These are phyloP conservation scores for Camelina laxa DNA, from an alignment of 345 rosid genomes.

Conservation along the genomic window DNA sequence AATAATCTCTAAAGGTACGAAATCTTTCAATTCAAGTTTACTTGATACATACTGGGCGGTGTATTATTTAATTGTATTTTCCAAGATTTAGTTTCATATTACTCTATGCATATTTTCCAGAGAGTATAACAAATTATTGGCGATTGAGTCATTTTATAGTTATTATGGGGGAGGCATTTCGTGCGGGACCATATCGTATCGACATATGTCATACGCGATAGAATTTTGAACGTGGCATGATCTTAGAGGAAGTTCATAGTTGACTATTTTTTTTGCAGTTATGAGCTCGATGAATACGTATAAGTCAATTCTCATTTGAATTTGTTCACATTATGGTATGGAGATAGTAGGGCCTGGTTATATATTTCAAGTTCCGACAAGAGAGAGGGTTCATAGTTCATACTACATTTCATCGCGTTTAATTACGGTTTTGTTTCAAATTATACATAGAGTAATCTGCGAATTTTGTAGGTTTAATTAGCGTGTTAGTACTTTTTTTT, in stretches of 20 bases:
- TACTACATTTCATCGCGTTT: neutral
- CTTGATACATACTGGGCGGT: conserved; percentile 35
- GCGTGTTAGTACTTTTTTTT: neutral
- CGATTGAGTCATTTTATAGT: conserved; percentile 14
- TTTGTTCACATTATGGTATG: conserved; percentile 44
- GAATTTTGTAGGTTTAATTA: neutral
- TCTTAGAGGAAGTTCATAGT: conserved; percentile 33
- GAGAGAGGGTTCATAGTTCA: conserved; percentile 2
- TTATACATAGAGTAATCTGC: neutral
- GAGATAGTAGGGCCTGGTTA: conserved; percentile 23
- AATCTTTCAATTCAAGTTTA: conserved; percentile 38
- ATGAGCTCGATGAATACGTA: conserved; percentile 26
- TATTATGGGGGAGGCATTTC: conserved; percentile 35
- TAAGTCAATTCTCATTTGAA: conserved; percentile 42
- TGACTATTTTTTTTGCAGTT: conserved; percentile 35
- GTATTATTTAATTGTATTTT: conserved; percentile 20
- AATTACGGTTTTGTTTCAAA: neutral
- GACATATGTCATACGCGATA: conserved; percentile 29
- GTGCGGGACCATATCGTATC: conserved; percentile 34
- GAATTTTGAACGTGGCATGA: conserved; percentile 40
- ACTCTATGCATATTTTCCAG: conserved; percentile 5
- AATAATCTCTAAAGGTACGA: conserved; percentile 35
- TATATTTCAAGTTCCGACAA: conserved; percentile 13
- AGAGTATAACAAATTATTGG: conserved; percentile 39
- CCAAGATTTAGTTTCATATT: conserved; percentile 19